Base-by-base conservation (phyloP, 768 basidiomycete species). In the Strobilomyces dryophilus region DNA sequence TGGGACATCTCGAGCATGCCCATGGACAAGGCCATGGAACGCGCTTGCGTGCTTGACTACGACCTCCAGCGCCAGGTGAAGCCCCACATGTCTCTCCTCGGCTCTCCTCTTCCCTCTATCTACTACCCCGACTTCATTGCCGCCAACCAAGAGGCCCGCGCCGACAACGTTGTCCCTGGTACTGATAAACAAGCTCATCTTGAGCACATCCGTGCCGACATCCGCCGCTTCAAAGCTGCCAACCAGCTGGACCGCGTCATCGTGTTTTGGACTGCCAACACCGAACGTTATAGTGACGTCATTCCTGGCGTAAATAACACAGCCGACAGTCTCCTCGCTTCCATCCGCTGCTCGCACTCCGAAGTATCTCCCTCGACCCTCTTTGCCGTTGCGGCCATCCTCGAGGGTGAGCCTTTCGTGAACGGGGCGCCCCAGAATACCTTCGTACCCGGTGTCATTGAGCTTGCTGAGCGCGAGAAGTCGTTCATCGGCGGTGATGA, bases 401-500 rank as follows among this genome's bases (percentile, higher is more conserved):
- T 98, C 61, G 95, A 98, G 73, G 88, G 88, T 52, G 84, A 87
- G 66, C 93, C 95, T 18, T 99, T 95, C 78, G 82, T 98, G 66
- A 98, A 98, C 66, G 95, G 95, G 46, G 94, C 95, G 10, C 95
- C 95, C 7, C 95, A 98, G 80, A 99, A 99, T 81, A 97, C 95
- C 4, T 98, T 98, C 62, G 94, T 99, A 24, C 95, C 95, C 0
- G 95, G 95, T 58, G 86, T 87, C 62, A 89, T 99, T 65, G 82
- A 84, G 61, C 89, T 99, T 59, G 92, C 95, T 39, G 95, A 98
- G 76, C 80, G 85, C 57, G 74, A 88, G 62, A 76, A 85, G 64
- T 86, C 91, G 8, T 98, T 98, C 79, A 97, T 99, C 62, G 95
- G 92, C 43, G 95, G 95, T 34, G 95, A 98, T 66, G 95, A 98